Evolutionary conservation across 345 rosid species (phyloP).

Genomic region (Trapa bicornis): DNA sequence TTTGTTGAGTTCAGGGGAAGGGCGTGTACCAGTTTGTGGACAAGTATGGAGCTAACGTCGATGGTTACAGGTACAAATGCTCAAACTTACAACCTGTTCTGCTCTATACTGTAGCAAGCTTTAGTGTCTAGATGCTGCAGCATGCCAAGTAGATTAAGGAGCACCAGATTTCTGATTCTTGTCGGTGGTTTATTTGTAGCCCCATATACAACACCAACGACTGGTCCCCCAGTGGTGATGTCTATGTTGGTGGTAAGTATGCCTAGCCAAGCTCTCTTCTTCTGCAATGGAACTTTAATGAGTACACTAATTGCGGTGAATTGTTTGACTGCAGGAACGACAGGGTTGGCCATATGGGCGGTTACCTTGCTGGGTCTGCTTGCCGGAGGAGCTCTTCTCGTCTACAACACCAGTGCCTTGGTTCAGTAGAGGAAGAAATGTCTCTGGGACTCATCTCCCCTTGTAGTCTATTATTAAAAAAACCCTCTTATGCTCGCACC

Average conservation of each 20-base stretch:
- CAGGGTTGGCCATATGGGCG: slow-evolving; percentile 97
- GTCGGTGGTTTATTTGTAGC: slow-evolving; percentile 23
- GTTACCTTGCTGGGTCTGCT: slow-evolving; percentile 70
- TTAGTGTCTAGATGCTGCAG: no score
- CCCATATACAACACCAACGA: slow-evolving; percentile 60
- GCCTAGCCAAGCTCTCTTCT: neutral
- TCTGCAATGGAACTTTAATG: no score
- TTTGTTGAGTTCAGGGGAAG: slow-evolving; percentile 47
- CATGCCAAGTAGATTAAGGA: no score
- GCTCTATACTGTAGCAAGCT: no score
- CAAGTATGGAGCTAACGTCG: slow-evolving; percentile 97
- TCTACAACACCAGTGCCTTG: slow-evolving; percentile 95
- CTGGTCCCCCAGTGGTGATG: slow-evolving; percentile 75
- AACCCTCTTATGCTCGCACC: neutral
- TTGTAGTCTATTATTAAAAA: neutral
- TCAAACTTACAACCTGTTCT: no score
- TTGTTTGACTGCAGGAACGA: slow-evolving; percentile 25
- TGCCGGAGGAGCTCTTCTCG: slow-evolving; percentile 85
- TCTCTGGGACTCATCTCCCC: slow-evolving; percentile 2
- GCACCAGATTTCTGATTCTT: neutral
- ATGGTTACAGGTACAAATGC: slow-evolving; percentile 66
- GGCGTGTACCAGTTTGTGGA: slow-evolving; percentile 90
- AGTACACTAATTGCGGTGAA: no score
- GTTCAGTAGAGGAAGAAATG: slow-evolving; percentile 26
- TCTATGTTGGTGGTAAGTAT: slow-evolving; percentile 57